Base-by-base conservation (phyloP, 805 yeast genomes). In the Saturnispora gosingensis region DNA sequence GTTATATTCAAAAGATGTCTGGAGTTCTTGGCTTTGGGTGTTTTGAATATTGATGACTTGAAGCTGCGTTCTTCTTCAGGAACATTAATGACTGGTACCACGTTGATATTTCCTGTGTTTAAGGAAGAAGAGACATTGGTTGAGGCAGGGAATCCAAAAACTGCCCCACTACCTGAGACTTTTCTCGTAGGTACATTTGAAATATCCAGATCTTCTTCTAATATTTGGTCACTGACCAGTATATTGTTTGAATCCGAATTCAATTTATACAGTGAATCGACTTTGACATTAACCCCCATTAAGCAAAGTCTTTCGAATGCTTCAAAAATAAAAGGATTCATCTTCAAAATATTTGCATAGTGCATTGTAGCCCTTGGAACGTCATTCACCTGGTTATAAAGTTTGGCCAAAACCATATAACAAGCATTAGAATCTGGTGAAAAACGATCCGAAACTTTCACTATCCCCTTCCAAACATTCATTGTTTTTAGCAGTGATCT, bases 241-340 rank as follows among this genome's bases (percentile, higher is more conserved):
- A 56, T 52, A 24, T 60, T 32, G 25, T 36, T 39, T n/a, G 35
- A n/a, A n/a, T 18, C 20, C 13, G 45, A 42, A 13, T 57, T 56
- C 7, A 55, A 56, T 52, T 73, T 75, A 63, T 72, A 82, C 28
- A 82, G 70, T 0, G 81, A 65, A 56, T 77, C 77, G 5, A 83
- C 80, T 53, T 81, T 78, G 18, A 88, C 74, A 53, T 77, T 77
- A 18, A 84, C 87, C 11, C 95, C 93, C 68, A 84, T 69, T 46
- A 74, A 73, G 59, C 88, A 81, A 46, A 93, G 69, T 43, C 83
- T 82, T 57, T 83, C 88, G 56, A 88, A 82, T 0, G 97, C 88
- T 62, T 88, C 97, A 78, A 93, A 88, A 40, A 88, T 74, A 61
- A 73, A 87, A 16, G 95, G 96, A 62, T 93, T 86, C 56, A 74